Percentiles rank a stretch among this genome's conserved stretches.
Evolutionary conservation across 352 stramenopile genomes (phyloP).

Genomic region (Phytophthora quininea): DNA sequence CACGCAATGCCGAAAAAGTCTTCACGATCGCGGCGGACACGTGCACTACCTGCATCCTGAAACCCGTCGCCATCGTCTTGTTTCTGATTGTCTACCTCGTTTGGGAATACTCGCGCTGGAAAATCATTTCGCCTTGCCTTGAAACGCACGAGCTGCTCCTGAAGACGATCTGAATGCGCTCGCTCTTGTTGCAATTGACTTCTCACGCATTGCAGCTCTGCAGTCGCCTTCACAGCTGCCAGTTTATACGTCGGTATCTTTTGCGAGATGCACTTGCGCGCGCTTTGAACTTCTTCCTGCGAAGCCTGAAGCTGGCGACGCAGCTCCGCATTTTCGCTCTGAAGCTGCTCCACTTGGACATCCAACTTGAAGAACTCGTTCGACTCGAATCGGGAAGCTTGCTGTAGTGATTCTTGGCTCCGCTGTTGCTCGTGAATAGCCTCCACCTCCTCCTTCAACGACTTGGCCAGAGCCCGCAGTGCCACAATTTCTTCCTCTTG

Average conservation of each 20-base stretch:
- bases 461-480: conserved; percentile 55
- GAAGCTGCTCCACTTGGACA: conserved; percentile 50
- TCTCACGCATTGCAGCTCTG: conserved; percentile 41
- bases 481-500: conserved; percentile 70
- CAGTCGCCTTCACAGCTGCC: conserved; percentile 41
- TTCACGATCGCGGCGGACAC: conserved; percentile 17
- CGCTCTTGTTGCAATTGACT: conserved; percentile 48
- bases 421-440: conserved; percentile 36
- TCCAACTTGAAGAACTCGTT: conserved; percentile 63
- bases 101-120: conserved; percentile 7
- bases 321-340: conserved; percentile 43
- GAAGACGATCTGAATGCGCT: conserved; percentile 34
- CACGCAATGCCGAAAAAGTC: conserved; percentile 27
- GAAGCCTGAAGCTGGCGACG: conserved; percentile 26
- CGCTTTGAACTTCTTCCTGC: conserved; percentile 10
- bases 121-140: conserved; percentile 33
- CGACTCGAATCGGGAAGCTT: conserved; percentile 1
- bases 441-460: conserved; percentile 64
- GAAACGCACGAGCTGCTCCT: conserved; percentile 31
- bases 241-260: conserved; percentile 41
- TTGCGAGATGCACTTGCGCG: conserved; percentile 21
- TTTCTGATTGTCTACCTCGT: conserved; percentile 17
- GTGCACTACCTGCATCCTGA: conserved; percentile 1
- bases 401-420: conserved; percentile 1
- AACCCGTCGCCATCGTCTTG: not conserved